Conservation (phyloP, 169 alveolate genomes). For the Plasmodium berghei region DNA sequence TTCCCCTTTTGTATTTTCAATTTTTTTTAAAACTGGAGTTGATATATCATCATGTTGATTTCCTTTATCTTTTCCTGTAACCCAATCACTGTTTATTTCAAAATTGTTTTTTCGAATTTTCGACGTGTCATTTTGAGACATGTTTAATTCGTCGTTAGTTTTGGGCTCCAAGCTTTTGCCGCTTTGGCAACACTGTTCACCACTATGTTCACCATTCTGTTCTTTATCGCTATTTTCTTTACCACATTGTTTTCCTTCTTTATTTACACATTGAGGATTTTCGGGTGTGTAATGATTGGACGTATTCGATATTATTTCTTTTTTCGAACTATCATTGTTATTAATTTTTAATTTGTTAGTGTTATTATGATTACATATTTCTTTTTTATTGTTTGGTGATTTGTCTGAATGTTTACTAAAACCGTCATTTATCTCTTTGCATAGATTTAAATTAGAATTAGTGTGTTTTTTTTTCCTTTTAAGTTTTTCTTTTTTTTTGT, state of each 20-base stretch:
- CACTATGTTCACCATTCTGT: background rate
- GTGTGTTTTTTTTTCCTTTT: conserved; percentile 24
- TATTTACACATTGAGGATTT: background rate
- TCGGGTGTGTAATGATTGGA: background rate
- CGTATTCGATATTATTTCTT: background rate
- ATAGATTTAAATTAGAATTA: conserved; percentile 14
- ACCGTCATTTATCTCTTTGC: background rate
- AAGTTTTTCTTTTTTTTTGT: conserved; percentile 21
- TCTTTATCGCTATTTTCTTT: background rate
- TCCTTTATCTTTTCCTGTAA: background rate
- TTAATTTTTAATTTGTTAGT: background rate
- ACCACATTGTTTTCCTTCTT: background rate
- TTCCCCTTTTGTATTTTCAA: conserved; percentile 1
- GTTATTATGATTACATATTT: background rate
- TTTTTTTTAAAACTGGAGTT: background rate
- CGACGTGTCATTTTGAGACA: background rate
- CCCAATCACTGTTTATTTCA: background rate
- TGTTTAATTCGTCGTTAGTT: too few species aligned
- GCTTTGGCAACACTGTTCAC: background rate
- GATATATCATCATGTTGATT: background rate
- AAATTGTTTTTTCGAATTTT: background rate
- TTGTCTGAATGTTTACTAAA: background rate
- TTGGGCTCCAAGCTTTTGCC: too few species aligned
- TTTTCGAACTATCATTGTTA: background rate
- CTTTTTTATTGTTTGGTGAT: background rate